A percentile compares a stretch with the other conserved stretches of the same genome.
These are phyloP conservation scores for Begonia peltatifolia DNA, from an alignment of 306 rosid genomes.

Conservation along the genomic window DNA sequence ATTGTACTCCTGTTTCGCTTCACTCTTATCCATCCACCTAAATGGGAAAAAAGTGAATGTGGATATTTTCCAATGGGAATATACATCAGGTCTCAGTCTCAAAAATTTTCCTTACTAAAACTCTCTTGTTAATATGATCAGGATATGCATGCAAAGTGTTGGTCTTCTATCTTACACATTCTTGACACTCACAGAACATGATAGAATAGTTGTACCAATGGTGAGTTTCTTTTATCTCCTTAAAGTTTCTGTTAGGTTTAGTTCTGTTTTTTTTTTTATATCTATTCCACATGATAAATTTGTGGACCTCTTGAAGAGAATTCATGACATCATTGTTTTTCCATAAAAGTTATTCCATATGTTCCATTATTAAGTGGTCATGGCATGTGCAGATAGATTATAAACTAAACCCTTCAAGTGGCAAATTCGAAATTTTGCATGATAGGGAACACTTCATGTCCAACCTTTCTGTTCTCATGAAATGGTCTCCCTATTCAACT, in stretches of 20 bases:
- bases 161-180: conserved; percentile 91
- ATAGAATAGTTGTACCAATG: conserved; percentile 92
- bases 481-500: conserved; percentile 82
- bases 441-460: conserved; percentile 45
- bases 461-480: conserved; percentile 54
- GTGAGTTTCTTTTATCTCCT: conserved; percentile 35
- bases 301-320: no score
- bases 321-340: no score
- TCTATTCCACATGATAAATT: no score
- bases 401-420: conserved; percentile 34
- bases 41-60: background rate
- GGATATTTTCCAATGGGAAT: background rate
- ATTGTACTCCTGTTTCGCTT: no score
- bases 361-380: background rate
- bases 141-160: conserved; percentile 73
- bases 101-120: conserved; percentile 4
- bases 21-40: no score
- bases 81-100: background rate
- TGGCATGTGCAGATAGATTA: conserved; percentile 68
- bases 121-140: conserved; percentile 21
- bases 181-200: conserved; percentile 45
- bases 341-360: no score
- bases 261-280: no score
- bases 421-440: conserved; percentile 34
- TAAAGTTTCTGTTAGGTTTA: conserved; percentile 1